Evolutionary conservation across 2,329 filamentous ascomycete species (phyloP).

Genomic region (Lasiodiplodia theobromae): DNA sequence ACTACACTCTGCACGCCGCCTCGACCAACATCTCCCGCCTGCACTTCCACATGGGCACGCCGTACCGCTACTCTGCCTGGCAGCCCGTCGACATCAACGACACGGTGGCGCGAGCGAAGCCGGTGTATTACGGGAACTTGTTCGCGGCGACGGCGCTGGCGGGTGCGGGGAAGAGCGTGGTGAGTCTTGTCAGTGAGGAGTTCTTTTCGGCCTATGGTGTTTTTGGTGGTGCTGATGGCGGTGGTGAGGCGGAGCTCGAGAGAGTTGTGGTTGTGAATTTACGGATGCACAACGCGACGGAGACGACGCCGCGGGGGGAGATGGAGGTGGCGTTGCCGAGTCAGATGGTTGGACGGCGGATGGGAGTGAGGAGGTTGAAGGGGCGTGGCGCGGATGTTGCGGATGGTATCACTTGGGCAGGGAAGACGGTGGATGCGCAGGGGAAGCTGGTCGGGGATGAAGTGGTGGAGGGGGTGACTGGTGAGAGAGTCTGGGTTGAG

Average conservation of each 20-base stretch:
- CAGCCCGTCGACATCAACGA: background rate
- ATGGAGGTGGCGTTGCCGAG: background rate
- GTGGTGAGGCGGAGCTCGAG: background rate
- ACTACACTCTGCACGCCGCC: background rate
- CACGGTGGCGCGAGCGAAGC: background rate
- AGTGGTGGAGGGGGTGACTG: background rate
- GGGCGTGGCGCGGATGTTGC: background rate
- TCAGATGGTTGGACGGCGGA: background rate
- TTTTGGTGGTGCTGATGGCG: background rate
- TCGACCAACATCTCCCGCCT: background rate
- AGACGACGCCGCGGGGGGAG: background rate
- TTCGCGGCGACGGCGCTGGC: slow-evolving; percentile 1
- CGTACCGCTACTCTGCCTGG: background rate
- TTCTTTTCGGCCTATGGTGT: background rate
- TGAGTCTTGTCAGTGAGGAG: background rate
- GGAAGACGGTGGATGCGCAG: background rate
- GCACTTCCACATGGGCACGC: background rate
- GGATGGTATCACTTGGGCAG: background rate
- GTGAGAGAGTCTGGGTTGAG: background rate
- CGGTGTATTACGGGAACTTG: background rate
- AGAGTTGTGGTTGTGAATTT: background rate
- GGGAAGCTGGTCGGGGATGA: background rate
- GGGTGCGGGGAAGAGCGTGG: background rate
- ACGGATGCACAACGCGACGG: background rate
- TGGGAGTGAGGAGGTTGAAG: background rate